These are phyloP conservation scores for Termitomyces sp. DNA, from an alignment of 768 basidiomycete genomes.

Conservation along the genomic window DNA sequence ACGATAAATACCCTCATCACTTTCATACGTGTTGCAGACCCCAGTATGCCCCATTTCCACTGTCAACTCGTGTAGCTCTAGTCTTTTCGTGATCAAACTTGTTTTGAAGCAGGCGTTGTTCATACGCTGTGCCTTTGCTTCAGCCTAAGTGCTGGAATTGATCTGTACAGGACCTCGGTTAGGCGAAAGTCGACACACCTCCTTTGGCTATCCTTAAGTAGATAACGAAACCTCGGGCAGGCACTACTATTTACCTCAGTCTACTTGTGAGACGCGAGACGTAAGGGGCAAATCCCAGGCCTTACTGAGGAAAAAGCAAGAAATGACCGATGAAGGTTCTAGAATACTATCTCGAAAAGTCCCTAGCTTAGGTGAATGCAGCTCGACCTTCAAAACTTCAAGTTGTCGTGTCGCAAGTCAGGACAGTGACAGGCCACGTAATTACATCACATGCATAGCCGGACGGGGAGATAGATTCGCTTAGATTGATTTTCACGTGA, in stretches of 20 bases:
- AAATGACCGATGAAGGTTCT: not conserved
- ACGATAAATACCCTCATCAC: conserved; percentile 10
- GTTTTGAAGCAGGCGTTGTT: not conserved
- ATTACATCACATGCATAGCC: no score
- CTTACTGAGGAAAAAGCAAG: not conserved
- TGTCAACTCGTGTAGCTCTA: not conserved
- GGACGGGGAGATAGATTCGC: not conserved
- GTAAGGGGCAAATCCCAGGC: not conserved
- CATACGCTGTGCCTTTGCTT: not conserved
- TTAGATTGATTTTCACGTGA: conserved; percentile 5
- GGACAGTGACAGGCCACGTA: no score
- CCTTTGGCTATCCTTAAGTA: not conserved
- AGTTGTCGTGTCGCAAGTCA: no score
- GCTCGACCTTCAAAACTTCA: not conserved
- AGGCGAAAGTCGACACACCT: not conserved
- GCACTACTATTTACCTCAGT: not conserved
- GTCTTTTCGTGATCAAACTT: not conserved
- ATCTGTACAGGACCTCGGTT: not conserved
- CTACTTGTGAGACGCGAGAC: not conserved
- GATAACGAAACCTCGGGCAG: not conserved
- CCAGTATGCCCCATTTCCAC: not conserved
- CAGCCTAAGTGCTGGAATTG: not conserved
- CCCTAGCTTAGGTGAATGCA: not conserved
- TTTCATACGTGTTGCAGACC: not conserved
- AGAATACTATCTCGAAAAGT: not conserved